Conservation (phyloP, 352 stramenopile genomes). For the Thraustotheca clavata region DNA sequence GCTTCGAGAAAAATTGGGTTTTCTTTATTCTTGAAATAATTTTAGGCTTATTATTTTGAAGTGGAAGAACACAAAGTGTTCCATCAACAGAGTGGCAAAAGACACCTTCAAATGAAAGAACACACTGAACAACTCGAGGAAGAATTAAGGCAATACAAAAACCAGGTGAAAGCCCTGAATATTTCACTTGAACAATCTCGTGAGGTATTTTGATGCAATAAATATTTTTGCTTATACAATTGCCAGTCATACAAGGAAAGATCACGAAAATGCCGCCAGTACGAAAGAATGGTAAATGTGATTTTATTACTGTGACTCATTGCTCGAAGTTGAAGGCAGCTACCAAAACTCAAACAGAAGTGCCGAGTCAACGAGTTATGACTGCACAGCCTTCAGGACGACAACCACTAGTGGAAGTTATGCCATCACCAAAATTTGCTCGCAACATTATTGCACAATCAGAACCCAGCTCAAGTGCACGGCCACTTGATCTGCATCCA, state of each 20-base stretch:
- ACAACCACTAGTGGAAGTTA: not conserved
- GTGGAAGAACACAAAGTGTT: conserved; percentile 75
- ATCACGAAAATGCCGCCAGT: conserved; percentile 75
- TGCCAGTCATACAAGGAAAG: conserved; percentile 86
- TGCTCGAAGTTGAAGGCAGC: not conserved
- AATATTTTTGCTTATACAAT: conserved; percentile 1
- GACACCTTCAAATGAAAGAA: conserved; percentile 81
- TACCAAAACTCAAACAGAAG: conserved; percentile 31
- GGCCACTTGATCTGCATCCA: too few species aligned
- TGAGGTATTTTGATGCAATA: conserved; percentile 32
- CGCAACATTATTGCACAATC: too few species aligned
- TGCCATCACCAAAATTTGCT: conserved; percentile 20
- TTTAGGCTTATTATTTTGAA: conserved; percentile 19
- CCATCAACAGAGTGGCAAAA: conserved; percentile 71
- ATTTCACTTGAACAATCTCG: conserved; percentile 70
- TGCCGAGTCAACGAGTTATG: conserved; percentile 10
- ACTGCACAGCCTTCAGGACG: conserved; percentile 17
- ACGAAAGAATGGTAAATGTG: conserved; percentile 70
- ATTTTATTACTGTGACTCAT: not conserved
- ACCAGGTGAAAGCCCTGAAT: conserved; percentile 61
- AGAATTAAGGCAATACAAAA: conserved; percentile 69
- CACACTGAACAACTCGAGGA: conserved; percentile 80
- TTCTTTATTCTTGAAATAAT: not conserved
- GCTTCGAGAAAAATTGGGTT: conserved; percentile 42
- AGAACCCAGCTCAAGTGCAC: too few species aligned